Conservation (phyloP, 1,284 basidiomycete genomes). For the Rhodofomes roseus region DNA sequence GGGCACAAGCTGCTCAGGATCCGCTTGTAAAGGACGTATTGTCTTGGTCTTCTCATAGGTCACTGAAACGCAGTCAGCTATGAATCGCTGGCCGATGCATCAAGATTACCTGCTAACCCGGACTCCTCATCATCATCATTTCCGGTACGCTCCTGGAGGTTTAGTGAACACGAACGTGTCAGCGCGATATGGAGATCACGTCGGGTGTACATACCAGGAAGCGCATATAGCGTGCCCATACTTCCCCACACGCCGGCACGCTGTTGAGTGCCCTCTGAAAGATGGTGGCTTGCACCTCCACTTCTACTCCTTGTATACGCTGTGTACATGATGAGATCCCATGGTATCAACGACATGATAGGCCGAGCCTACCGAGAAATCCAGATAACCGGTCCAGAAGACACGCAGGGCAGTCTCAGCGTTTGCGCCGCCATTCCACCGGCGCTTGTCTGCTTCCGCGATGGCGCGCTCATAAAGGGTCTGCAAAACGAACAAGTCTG, state of each 20-base stretch:
- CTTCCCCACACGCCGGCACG: slow-evolving; percentile 63
- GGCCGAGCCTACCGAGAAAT: slow-evolving; percentile 48
- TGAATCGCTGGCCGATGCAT: not conserved
- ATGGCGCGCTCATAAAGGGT: slow-evolving; percentile 79
- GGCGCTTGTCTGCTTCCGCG: slow-evolving; percentile 58
- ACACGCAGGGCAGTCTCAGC: slow-evolving; percentile 54
- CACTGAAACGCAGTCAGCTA: slow-evolving; percentile 37
- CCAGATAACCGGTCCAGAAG: slow-evolving; percentile 66
- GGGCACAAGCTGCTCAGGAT: slow-evolving; percentile 66
- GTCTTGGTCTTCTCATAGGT: slow-evolving; percentile 55
- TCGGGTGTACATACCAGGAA: slow-evolving; percentile 42
- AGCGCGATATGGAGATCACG: no score
- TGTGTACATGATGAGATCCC: slow-evolving; percentile 18
- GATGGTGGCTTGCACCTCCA: slow-evolving; percentile 37
- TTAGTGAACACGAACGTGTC: not conserved
- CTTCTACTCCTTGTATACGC: slow-evolving; percentile 45
- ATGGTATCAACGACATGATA: not conserved
- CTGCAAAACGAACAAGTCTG: slow-evolving; percentile 57
- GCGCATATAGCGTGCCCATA: slow-evolving; percentile 74
- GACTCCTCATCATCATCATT: slow-evolving; percentile 23
- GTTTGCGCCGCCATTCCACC: slow-evolving; percentile 45
- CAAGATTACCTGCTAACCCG: slow-evolving; percentile 14
- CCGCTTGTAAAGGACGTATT: slow-evolving; percentile 48
- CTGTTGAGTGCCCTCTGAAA: slow-evolving; percentile 59
- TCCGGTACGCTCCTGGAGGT: slow-evolving; percentile 28